Evolutionary conservation across 179 eudicot species (phyloP).

Genomic region (Pouteria campechiana): DNA sequence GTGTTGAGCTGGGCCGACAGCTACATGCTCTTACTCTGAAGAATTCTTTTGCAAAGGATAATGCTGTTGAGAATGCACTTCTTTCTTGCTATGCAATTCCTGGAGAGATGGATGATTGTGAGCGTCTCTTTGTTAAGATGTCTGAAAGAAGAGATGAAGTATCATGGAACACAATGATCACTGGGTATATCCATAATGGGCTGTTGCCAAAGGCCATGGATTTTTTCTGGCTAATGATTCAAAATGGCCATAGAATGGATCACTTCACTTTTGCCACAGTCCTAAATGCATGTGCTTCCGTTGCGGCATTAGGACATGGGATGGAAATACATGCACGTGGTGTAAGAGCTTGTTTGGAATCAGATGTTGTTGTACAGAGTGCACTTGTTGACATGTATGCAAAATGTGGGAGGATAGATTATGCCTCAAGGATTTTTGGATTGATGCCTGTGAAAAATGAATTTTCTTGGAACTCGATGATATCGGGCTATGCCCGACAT

Average conservation of each 20-base stretch:
- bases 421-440: slow-evolving; percentile 51
- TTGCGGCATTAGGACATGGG: slow-evolving; percentile 70
- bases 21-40: slow-evolving; percentile 54
- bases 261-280: slow-evolving; percentile 61
- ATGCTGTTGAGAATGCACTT: slow-evolving; percentile 45
- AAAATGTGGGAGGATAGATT: slow-evolving; percentile 76
- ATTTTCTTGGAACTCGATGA: slow-evolving; percentile 80
- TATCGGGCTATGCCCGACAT: slow-evolving; percentile 70
- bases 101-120: slow-evolving; percentile 45
- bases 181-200: slow-evolving; percentile 63
- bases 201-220: slow-evolving; percentile 42
- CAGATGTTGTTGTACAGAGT: slow-evolving; percentile 71
- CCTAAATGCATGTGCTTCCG: slow-evolving; percentile 78
- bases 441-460: slow-evolving; percentile 45
- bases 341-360: slow-evolving; percentile 53
- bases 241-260: slow-evolving; percentile 48
- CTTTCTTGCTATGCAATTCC: slow-evolving; percentile 69
- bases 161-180: slow-evolving; percentile 76
- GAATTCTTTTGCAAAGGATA: slow-evolving; percentile 20
- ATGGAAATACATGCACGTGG: slow-evolving; percentile 83
- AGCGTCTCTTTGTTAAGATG: slow-evolving; percentile 51
- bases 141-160: slow-evolving; percentile 46
- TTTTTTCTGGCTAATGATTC: slow-evolving; percentile 56
- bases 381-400: slow-evolving; percentile 86
- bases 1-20: slow-evolving; percentile 34